Evolutionary conservation across 495 filamentous ascomycete species (phyloP), one percentile per base, ranked within the genome.

Genomic region (Tuber borchii): DNA sequence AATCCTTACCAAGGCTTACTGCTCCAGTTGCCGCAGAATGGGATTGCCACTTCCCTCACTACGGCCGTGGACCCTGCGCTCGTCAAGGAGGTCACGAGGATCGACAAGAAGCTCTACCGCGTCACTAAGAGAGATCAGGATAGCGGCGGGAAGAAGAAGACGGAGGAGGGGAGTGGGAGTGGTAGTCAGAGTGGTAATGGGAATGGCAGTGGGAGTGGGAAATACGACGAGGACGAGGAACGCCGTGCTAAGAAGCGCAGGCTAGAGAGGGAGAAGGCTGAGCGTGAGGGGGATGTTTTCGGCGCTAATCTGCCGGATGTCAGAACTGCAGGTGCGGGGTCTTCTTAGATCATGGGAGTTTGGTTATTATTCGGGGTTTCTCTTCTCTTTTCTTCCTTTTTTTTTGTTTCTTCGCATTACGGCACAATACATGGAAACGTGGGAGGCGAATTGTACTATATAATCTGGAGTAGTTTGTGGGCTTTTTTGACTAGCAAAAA

Each of bases 91-190:
- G 81, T 91, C 6, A 87, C 84, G 34, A 84, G 85, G 37, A 89
- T 90, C 45, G 87, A 87, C 51, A 90, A 89, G 83, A 92, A 91
- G 82, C 82, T 92, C 16, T 89, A 88, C 77, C 86, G 87, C 44
- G 92, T 91, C 80, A 88, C 89, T 74, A 91, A 92, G 75, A 89
- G 90, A 0, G 86, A 89, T 31, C 56, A 65, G 16, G 56, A 65
- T 10, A 31, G 26, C 10, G 56, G 14, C 34, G 56, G 56, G 3
- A 65, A 34, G 56, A 88, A 88, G 34, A 80, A 78, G 39, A 74
- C 74, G n/a, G 79, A 79, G 61, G 79, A 76, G 39, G 71, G 73
- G 17, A n/a, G 22, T 12, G 69, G 40, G 3, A 65, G 69, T 2
- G 65, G 46, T 8, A 61, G 48, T 14, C 71, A 78, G 37, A 87